A percentile compares a stretch with the other conserved stretches of the same genome.
phyloP scores from a whole-genome alignment of 2,329 filamentous ascomycete genomes.

The Epichloe coenophiala region DNA sequence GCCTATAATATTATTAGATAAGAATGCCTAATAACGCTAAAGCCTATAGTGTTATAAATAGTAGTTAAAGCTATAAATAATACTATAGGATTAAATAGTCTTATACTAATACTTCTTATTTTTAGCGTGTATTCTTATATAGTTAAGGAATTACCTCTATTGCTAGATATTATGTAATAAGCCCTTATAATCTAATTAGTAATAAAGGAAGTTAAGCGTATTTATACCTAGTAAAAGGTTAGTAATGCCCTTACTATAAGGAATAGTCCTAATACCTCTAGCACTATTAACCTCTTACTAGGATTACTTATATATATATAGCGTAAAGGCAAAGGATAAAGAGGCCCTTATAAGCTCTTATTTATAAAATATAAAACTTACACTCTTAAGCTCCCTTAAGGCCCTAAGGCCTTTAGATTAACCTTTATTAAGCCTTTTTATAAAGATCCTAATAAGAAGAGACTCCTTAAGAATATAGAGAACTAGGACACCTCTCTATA shows the following conservation, averaged over 20 bases:
- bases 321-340: neutral
- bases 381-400: too few species aligned
- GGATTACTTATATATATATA: neutral
- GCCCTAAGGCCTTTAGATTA: too few species aligned
- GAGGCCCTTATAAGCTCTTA: too few species aligned
- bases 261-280: too few species aligned
- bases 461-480: too few species aligned
- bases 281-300: neutral
- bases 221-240: neutral
- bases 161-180: neutral
- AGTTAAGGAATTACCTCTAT: neutral
- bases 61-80: neutral
- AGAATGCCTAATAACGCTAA: too few species aligned
- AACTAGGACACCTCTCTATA: too few species aligned
- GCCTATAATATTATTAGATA: too few species aligned
- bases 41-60: too few species aligned
- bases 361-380: too few species aligned
- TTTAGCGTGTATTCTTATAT: neutral
- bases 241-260: neutral
- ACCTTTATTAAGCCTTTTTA: too few species aligned
- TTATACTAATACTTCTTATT: neutral
- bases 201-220: neutral
- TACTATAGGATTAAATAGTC: neutral
- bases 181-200: neutral
- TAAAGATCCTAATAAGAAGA: too few species aligned